A percentile compares a stretch with the other conserved stretches of the same genome.
These are phyloP conservation scores for Cucumis melo DNA, from an alignment of 306 rosid species.

Conservation along the genomic window DNA sequence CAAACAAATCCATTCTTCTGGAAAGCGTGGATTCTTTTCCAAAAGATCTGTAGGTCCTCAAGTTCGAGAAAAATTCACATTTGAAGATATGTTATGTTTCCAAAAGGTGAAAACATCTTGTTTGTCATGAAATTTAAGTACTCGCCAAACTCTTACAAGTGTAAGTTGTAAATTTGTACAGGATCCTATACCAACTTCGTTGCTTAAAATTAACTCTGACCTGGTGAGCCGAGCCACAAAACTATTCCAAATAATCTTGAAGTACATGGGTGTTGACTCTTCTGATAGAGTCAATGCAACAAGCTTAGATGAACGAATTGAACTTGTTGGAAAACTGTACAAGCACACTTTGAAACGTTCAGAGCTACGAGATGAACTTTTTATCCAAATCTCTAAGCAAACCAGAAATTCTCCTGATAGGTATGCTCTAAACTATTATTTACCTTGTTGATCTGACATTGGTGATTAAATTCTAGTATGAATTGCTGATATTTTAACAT, in stretches of 20 bases:
- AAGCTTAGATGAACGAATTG: slow-evolving; percentile 69
- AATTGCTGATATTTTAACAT: not conserved
- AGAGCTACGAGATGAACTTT: slow-evolving; percentile 91
- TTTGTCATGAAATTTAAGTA: not conserved
- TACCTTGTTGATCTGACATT: not conserved
- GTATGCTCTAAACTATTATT: slow-evolving; percentile 20
- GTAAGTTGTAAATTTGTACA: slow-evolving; percentile 15
- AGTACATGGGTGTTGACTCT: slow-evolving; percentile 81
- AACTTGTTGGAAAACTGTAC: slow-evolving; percentile 69
- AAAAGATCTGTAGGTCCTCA: slow-evolving; percentile 72
- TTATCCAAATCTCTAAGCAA: slow-evolving; percentile 85
- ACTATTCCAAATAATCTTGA: slow-evolving; percentile 73
- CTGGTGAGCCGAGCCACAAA: slow-evolving; percentile 75
- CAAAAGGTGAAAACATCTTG: slow-evolving; percentile 54
- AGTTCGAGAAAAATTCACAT: slow-evolving; percentile 58
- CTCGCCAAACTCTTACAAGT: slow-evolving; percentile 1
- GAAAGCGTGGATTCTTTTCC: slow-evolving; percentile 83
- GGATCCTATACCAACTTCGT: slow-evolving; percentile 85
- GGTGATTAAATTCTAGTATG: slow-evolving; percentile 1
- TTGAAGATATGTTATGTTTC: slow-evolving; percentile 92
- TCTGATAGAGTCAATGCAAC: slow-evolving; percentile 50
- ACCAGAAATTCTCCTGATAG: slow-evolving; percentile 84
- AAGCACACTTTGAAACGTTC: slow-evolving; percentile 84
- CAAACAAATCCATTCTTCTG: slow-evolving; percentile 90
- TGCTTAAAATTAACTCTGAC: slow-evolving; percentile 71